Evolutionary conservation across 2,329 filamentous ascomycete species (phyloP), one percentile per base, ranked within the genome.

Genomic region (Arachnomyces sp.): DNA sequence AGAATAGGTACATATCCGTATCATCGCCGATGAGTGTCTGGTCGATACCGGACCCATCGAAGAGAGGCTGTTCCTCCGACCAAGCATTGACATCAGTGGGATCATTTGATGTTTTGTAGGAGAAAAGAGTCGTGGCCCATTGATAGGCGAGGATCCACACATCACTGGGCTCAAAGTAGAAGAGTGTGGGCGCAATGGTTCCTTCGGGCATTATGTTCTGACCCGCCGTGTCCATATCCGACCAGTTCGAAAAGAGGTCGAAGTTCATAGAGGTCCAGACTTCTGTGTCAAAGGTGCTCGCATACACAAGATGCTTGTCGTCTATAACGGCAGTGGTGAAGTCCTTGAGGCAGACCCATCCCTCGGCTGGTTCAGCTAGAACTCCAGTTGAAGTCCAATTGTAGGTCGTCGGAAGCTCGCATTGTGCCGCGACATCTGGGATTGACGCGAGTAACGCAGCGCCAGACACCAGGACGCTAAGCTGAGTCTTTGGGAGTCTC

Each of bases 1-100:
- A 83, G 71, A 83, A 84, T 3, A 84, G 64, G 50, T 82, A 82
- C 75, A 82, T 81, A 60, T 74, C 72, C 5, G 54, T 58, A 53
- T 59, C 60, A 56, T 83, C 80, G 30, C 74, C 77, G 47, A 83
- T 82, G 41, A 82, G 47, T 0, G 77, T 75, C 60, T 80, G 77
- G 56, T 83, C 78, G 44, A 84, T 78, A 57, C 57, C 54, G 7
- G 72, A 72, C 40, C 52, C 66, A 28, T 81, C 75, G 62, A 78
- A 82, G 35, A 82, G 72, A 3, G 75, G 50, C 55, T 78, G 65
- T 6, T 65, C 56, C 0, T 62, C 45, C 1, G 70, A 72, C 78
- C 79, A 83, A 30, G 73, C 66, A 51, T 77, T 78, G 1, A 66
- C 56, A 44, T 78, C 69, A 44, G 71, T 69, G 0, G 78, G 77